Evolutionary conservation across 139 green algal species (phyloP), one percentile per base, ranked within the genome.

Genomic region (Mychonastes homosphaera): DNA sequence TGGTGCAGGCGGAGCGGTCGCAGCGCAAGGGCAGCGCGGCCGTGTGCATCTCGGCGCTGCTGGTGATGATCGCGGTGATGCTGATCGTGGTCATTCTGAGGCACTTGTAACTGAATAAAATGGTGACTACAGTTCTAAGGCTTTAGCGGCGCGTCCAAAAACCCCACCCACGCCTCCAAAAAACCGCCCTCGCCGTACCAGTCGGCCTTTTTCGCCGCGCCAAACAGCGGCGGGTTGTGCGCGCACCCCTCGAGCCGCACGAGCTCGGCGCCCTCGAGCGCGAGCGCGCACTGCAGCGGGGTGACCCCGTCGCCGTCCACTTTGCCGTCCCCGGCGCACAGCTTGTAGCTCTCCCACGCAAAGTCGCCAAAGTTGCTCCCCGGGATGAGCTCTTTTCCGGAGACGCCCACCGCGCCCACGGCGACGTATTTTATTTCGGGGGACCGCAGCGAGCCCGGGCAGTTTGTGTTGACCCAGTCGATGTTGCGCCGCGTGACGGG

Each of bases 21-120:
- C 92, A 98, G 70, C 87, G 87, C 63, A 70, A 72, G 45, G 85
- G 74, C 21, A 57, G 79, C 6, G 83, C 85, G 63, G 70, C 85
- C 41, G 38, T 94, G 49, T 98, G 92, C 76, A 95, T 98, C 43
- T 85, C 95, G 35, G 65, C 87, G 21, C 73, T 98, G n/a, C 55
- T 91, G 2, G 71, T 87, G 0, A 62, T 84, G 19, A 82, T 92
- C 26, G 75, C 90, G 16, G 34, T 96, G 18, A 83, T 98, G 80
- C 65, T 93, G 33, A 65, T 98, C 21, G 67, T 98, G 9, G 60
- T 92, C 10, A 75, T 88, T 19, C 57, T 85, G 30, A 33, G 58
- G 6, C 69, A 71, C 48, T 27, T 56, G 3, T 66, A 26, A 60
- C 36, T 10, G 36, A 44, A n/a, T n/a, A n/a, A 12, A 12, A 44